Evolutionary conservation across 1,284 basidiomycete species (phyloP).

Genomic region (Fomitopsis betulina): DNA sequence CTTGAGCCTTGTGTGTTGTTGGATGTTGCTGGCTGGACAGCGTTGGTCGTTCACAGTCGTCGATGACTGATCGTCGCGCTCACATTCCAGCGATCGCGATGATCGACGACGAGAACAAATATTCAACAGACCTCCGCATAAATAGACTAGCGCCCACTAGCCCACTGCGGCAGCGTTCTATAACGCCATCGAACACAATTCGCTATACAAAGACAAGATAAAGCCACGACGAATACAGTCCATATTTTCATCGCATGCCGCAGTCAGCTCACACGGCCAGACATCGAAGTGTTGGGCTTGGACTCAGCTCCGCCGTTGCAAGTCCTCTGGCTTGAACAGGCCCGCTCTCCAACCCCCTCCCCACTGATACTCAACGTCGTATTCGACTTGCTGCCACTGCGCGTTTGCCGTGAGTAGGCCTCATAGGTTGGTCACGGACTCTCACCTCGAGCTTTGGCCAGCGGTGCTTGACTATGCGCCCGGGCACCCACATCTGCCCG

Average conservation of each 20-base stretch:
- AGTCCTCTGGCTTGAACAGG: background rate
- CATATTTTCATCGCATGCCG: background rate
- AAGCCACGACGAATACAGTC: too few species aligned
- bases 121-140: too few species aligned
- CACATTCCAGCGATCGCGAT: too few species aligned
- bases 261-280: background rate
- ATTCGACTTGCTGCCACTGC: background rate
- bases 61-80: too few species aligned
- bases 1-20: background rate
- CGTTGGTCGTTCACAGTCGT: too few species aligned
- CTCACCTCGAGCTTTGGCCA: background rate
- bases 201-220: too few species aligned
- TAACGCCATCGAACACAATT: too few species aligned
- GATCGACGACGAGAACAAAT: too few species aligned
- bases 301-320: background rate
- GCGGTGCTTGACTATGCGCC: background rate
- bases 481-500: background rate
- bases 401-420: background rate
- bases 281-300: background rate
- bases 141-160: too few species aligned
- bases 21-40: background rate
- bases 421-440: too few species aligned
- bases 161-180: too few species aligned
- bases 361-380: background rate
- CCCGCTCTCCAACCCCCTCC: background rate